These are phyloP conservation scores for Scedosporium aurantiacum DNA, from an alignment of 2,329 filamentous ascomycete genomes.

Conservation along the genomic window DNA sequence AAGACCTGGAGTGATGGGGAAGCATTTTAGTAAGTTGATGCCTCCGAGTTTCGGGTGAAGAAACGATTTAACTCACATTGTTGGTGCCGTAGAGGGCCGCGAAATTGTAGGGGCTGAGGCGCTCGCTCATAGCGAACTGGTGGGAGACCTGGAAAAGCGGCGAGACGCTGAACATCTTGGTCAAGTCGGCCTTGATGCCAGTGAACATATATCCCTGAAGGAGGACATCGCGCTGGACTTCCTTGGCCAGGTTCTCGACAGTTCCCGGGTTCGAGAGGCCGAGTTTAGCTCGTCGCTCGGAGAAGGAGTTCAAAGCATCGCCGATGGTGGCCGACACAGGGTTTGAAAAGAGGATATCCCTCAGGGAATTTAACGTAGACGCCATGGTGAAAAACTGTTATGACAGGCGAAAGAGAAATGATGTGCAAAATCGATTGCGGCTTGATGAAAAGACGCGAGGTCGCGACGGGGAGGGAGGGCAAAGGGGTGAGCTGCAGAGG, in stretches of 20 bases:
- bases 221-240: constrained; percentile 93
- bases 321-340: constrained; percentile 56
- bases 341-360: constrained; percentile 62
- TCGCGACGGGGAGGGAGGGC: neutral
- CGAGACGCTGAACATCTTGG: constrained; percentile 87
- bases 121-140: constrained; percentile 89
- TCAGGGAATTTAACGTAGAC: constrained; percentile 37
- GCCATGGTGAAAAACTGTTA: constrained; percentile 31
- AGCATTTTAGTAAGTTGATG: neutral
- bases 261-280: constrained; percentile 87
- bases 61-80: constrained; percentile 51
- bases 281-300: constrained; percentile 74
- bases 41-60: neutral
- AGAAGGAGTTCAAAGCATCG: constrained; percentile 73
- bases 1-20: constrained; percentile 54
- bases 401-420: neutral
- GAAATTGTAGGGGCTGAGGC: constrained; percentile 89
- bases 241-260: constrained; percentile 77
- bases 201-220: constrained; percentile 96
- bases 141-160: constrained; percentile 97
- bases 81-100: constrained; percentile 86
- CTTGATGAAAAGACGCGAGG: neutral
- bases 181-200: constrained; percentile 89
- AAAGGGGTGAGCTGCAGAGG: neutral
- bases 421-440: neutral